Conservation (phyloP, 139 green algal genomes). For the Volvox africanus region DNA sequence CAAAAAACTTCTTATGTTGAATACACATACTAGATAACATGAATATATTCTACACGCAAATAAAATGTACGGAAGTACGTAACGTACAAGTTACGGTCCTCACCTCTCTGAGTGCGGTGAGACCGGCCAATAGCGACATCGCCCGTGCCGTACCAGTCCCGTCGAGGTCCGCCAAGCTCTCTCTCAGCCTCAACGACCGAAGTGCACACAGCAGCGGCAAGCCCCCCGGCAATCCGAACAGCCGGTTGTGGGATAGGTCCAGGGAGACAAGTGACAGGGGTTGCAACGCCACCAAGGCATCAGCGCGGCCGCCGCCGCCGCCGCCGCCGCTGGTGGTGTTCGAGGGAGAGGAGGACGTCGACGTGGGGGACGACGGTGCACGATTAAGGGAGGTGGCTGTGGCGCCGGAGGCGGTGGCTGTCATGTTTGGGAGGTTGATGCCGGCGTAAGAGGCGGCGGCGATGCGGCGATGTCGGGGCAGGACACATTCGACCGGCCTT, state of each 20-base stretch:
- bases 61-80: no score
- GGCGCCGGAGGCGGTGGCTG: neutral
- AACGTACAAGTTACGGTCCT: neutral
- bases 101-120: conserved; percentile 9
- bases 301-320: neutral
- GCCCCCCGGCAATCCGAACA: neutral
- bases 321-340: no score
- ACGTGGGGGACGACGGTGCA: neutral
- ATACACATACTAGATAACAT: no score
- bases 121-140: conserved; percentile 4
- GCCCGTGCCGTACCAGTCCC: neutral
- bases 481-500: neutral
- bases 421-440: neutral
- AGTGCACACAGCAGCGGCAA: neutral
- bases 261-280: neutral
- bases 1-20: no score
- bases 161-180: conserved; percentile 1
- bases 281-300: neutral
- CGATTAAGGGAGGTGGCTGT: no score
- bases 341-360: neutral
- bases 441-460: neutral
- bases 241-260: conserved; percentile 31
- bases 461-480: neutral
- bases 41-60: no score
- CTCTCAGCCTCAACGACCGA: neutral